phyloP scores from a whole-genome alignment of 2,329 filamentous ascomycete genomes.

The Calonectria pseudoreteaudii region DNA sequence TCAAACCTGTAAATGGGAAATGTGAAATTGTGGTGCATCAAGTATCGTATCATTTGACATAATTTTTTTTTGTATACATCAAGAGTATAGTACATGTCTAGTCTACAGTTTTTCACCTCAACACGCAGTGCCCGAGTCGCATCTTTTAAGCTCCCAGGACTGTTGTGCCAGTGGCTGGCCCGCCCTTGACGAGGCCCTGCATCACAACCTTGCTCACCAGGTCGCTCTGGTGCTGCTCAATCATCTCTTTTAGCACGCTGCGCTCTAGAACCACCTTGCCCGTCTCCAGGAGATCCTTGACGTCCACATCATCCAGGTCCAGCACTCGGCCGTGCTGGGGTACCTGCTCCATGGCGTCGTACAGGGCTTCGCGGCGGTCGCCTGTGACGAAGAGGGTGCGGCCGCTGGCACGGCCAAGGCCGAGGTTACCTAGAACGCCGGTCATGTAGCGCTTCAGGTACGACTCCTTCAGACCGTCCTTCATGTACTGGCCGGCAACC shows the following conservation, averaged over 20 bases:
- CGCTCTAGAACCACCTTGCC: slow-evolving; percentile 90
- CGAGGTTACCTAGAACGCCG: slow-evolving; percentile 77
- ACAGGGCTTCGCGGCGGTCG: slow-evolving; percentile 70
- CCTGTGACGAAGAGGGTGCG: slow-evolving; percentile 82
- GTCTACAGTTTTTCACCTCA: slow-evolving; percentile 30
- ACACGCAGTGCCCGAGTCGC: neutral
- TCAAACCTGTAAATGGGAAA: neutral
- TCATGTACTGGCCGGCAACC: slow-evolving; percentile 54
- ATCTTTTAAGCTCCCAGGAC: slow-evolving; percentile 44
- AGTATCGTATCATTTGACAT: slow-evolving; percentile 14
- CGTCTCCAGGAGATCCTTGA: slow-evolving; percentile 91
- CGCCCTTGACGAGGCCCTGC: slow-evolving; percentile 51
- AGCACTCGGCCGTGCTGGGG: slow-evolving; percentile 77
- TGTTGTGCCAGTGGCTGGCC: slow-evolving; percentile 53
- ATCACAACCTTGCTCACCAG: slow-evolving; percentile 62
- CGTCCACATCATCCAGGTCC: slow-evolving; percentile 84
- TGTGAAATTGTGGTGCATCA: neutral
- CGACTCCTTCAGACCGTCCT: slow-evolving; percentile 63
- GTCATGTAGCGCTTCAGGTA: slow-evolving; percentile 72
- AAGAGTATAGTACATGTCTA: slow-evolving; percentile 42
- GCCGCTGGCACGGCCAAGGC: slow-evolving; percentile 75
- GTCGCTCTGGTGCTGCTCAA: slow-evolving; percentile 79
- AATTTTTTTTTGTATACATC: slow-evolving; percentile 36
- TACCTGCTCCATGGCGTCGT: slow-evolving; percentile 72
- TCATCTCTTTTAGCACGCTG: slow-evolving; percentile 79